Conservation (phyloP, 1,284 basidiomycete genomes). For the Baeospora myosura region DNA sequence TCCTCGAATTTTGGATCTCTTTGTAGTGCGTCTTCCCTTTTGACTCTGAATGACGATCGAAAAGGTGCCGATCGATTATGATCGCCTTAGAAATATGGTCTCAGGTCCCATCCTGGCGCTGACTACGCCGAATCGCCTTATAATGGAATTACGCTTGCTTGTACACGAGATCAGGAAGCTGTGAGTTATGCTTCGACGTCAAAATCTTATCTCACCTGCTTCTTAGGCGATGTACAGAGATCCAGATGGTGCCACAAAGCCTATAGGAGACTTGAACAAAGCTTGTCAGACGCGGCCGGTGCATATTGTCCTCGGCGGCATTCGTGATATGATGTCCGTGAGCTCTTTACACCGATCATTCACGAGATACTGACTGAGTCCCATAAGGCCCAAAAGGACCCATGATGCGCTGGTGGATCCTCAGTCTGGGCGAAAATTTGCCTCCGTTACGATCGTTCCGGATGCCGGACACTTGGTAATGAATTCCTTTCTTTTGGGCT, state of each 20-base stretch:
- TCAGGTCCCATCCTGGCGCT: slow-evolving; percentile 29
- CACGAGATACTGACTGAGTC: slow-evolving; percentile 1
- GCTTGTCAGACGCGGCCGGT: slow-evolving; percentile 34
- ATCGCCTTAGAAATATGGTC: slow-evolving; percentile 33
- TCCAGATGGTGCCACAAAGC: slow-evolving; percentile 40
- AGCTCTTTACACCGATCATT: neutral
- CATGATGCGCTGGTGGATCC: slow-evolving; percentile 40
- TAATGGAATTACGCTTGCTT: slow-evolving; percentile 39
- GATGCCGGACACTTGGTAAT: slow-evolving; percentile 44
- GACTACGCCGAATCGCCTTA: slow-evolving; percentile 24
- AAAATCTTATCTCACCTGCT: neutral
- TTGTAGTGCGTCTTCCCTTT: slow-evolving; percentile 32
- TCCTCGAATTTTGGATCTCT: slow-evolving; percentile 35
- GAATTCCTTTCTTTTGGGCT: slow-evolving; percentile 3
- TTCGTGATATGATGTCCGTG: slow-evolving; percentile 43
- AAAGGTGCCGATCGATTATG: neutral
- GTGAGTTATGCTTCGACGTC: slow-evolving; percentile 24
- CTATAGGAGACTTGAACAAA: slow-evolving; percentile 35
- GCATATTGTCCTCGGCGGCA: slow-evolving; percentile 42
- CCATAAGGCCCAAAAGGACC: slow-evolving; percentile 31
- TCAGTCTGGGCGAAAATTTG: slow-evolving; percentile 33
- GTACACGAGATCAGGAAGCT: slow-evolving; percentile 49
- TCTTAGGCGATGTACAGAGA: slow-evolving; percentile 43
- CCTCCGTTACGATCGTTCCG: slow-evolving; percentile 30
- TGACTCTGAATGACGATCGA: neutral